These are phyloP conservation scores for Aspergillus cristatus DNA, from an alignment of 495 filamentous ascomycete species.

Conservation along the genomic window DNA sequence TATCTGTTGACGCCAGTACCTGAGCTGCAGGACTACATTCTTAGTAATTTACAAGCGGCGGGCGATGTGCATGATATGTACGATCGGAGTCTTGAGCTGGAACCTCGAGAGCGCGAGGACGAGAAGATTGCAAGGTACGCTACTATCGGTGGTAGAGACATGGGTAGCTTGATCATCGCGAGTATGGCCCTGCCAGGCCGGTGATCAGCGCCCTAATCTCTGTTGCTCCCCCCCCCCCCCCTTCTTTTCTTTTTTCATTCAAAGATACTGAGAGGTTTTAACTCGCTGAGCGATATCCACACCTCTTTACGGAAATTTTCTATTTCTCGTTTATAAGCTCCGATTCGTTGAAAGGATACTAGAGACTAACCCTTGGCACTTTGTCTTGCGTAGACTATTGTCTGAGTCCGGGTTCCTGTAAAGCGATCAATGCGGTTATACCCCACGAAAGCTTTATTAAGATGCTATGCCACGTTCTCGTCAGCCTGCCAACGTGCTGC, in stretches of 20 bases:
- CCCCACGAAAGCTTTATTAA: too few species aligned
- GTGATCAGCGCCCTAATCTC: too few species aligned
- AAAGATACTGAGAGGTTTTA: conserved; percentile 2
- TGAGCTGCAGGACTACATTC: conserved; percentile 94
- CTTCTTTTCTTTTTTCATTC: conserved; percentile 16
- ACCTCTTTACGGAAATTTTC: conserved; percentile 6
- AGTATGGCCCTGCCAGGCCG: conserved; percentile 25
- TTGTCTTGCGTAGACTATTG: conserved; percentile 47
- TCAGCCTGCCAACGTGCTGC: too few species aligned
- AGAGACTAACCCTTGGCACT: conserved; percentile 31
- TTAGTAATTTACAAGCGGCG: conserved; percentile 87
- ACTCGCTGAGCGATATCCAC: conserved; percentile 15
- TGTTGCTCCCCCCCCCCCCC: conserved; percentile 9
- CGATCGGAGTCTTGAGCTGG: conserved; percentile 82
- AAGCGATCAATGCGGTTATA: conserved; percentile 11
- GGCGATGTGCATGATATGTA: conserved; percentile 99
- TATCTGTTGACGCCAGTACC: conserved; percentile 82
- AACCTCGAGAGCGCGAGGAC: conserved; percentile 92
- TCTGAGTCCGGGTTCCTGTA: conserved; percentile 71
- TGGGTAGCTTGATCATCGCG: conserved; percentile 28
- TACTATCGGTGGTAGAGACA: conserved; percentile 25
- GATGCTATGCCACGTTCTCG: too few species aligned
- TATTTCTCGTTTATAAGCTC: conserved; percentile 12
- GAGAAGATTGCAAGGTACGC: conserved; percentile 81
- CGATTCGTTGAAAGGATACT: conserved; percentile 6